Conservation (phyloP, 2,329 filamentous ascomycete genomes). For the Elsinoe perseae region DNA sequence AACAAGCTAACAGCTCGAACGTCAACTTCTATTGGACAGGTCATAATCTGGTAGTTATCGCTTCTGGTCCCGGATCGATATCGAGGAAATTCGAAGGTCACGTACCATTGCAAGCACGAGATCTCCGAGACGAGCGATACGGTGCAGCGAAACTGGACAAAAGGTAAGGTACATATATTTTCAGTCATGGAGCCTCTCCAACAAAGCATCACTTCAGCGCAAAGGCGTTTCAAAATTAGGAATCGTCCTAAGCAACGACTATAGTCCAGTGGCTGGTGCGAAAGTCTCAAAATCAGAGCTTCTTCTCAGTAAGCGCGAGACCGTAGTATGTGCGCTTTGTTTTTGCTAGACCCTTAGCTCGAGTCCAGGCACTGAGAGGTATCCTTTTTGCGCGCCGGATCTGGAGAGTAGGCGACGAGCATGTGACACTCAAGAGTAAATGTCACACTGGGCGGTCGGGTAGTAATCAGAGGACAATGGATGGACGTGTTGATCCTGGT, state of each 20-base stretch:
- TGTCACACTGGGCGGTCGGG: too few relatives aligned
- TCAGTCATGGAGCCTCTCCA: background rate
- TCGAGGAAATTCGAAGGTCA: too few relatives aligned
- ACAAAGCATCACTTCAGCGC: background rate
- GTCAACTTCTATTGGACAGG: too few relatives aligned
- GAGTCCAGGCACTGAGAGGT: background rate
- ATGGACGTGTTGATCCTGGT: too few relatives aligned
- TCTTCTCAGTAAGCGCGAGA: background rate
- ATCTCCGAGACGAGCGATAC: too few relatives aligned
- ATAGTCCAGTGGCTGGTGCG: background rate
- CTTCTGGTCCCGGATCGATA: too few relatives aligned
- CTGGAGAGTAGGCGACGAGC: background rate
- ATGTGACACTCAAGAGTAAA: too few relatives aligned
- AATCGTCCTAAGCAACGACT: background rate
- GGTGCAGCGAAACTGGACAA: background rate
- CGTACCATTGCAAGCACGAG: too few relatives aligned
- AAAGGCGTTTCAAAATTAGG: background rate
- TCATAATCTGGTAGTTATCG: too few relatives aligned
- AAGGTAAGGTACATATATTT: background rate
- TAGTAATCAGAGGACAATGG: too few relatives aligned
- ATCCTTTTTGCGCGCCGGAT: background rate
- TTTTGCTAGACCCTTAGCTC: background rate
- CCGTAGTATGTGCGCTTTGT: background rate
- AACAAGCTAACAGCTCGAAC: too few relatives aligned
- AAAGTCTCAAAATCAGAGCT: background rate